A percentile compares a stretch with the other conserved stretches of the same genome.
Evolutionary conservation across 1,284 basidiomycete species (phyloP).

Genomic region (Peniophora sp.): DNA sequence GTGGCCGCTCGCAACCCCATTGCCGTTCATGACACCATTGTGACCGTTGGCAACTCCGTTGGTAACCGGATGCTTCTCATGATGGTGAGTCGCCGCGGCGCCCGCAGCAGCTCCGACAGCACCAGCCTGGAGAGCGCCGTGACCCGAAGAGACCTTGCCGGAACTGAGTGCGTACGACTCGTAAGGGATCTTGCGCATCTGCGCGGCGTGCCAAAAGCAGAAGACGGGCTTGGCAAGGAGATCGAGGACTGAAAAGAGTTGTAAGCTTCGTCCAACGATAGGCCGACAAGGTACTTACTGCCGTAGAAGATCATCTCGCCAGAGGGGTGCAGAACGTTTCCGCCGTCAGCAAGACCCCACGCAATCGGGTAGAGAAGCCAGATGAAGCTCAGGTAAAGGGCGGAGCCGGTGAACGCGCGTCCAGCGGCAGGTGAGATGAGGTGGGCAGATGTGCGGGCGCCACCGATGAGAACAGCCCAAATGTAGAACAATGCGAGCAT

Average conservation of each 20-base stretch:
- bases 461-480: slow-evolving; percentile 30
- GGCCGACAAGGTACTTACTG: slow-evolving; percentile 48
- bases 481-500: slow-evolving; percentile 37
- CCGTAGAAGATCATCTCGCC: slow-evolving; percentile 51
- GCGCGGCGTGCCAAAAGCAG: slow-evolving; percentile 21
- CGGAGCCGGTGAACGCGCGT: slow-evolving; percentile 26
- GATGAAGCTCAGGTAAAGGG: slow-evolving; percentile 40
- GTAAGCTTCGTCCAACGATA: too few relatives aligned
- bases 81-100: too few relatives aligned
- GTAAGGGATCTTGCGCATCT: slow-evolving; percentile 21
- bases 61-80: too few relatives aligned
- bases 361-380: slow-evolving; percentile 43
- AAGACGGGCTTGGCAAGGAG: slow-evolving; percentile 43
- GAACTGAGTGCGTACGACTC: slow-evolving; percentile 19
- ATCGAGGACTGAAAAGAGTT: slow-evolving; percentile 34
- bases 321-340: slow-evolving; percentile 35
- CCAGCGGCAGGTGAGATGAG: slow-evolving; percentile 23
- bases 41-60: too few relatives aligned
- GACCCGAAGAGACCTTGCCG: slow-evolving; percentile 15
- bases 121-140: slow-evolving; percentile 10
- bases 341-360: slow-evolving; percentile 42
- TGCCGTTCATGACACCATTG: too few relatives aligned
- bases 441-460: slow-evolving; percentile 9
- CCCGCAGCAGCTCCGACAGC: slow-evolving; percentile 3
- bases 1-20: too few relatives aligned